Evolutionary conservation across 2,329 filamentous ascomycete species (phyloP).

Genomic region (Trichoderma breve): DNA sequence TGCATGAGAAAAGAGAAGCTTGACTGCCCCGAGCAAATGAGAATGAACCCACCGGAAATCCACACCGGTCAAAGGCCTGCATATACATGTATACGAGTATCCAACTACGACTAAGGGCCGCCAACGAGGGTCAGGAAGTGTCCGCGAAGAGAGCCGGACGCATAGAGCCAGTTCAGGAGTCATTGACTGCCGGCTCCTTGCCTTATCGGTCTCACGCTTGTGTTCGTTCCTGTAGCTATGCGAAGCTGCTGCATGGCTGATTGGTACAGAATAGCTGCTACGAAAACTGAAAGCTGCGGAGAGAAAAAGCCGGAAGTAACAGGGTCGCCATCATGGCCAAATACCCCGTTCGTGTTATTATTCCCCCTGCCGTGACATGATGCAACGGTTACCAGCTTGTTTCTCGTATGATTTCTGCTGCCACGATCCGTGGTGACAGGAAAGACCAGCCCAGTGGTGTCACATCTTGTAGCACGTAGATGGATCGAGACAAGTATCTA

Average conservation of each 20-base stretch:
- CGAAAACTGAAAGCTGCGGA: not conserved
- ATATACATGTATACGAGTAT: not conserved
- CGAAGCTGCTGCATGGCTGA: not conserved
- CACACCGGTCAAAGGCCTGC: constrained; percentile 6
- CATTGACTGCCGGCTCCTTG: not conserved
- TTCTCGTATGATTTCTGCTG: too few species aligned
- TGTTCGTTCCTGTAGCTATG: not conserved
- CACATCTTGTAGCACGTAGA: not conserved
- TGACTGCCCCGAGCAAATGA: not conserved
- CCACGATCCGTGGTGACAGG: not conserved
- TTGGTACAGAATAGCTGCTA: not conserved
- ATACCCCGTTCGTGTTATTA: not conserved
- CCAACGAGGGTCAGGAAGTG: not conserved
- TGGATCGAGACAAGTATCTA: not conserved
- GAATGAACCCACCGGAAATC: not conserved
- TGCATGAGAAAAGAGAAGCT: not conserved
- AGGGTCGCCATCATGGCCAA: not conserved
- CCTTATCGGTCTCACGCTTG: not conserved
- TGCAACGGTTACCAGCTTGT: not conserved
- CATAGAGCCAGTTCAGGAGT: not conserved
- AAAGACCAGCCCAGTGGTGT: not conserved
- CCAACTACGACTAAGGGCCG: not conserved
- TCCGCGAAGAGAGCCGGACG: not conserved
- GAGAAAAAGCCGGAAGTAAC: not conserved
- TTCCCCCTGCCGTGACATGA: not conserved